Evolutionary conservation across 352 stramenopile genomes (phyloP), one percentile per base, ranked within the genome.

Genomic region (Pythium graminicola): DNA sequence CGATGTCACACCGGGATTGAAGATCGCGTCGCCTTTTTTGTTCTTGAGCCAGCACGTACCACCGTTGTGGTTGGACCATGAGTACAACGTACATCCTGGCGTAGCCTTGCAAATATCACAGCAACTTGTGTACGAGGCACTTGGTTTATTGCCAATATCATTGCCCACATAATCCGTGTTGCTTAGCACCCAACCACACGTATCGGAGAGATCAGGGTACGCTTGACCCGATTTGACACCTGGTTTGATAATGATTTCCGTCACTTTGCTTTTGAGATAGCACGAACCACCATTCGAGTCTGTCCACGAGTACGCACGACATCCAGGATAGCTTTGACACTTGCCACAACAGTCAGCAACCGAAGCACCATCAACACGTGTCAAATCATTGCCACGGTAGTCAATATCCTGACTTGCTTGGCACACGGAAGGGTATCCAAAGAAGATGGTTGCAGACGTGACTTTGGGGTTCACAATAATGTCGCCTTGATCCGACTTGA

Each of bases 1-100:
- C 36, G 36, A 43, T 22, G 20, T 29, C n/a, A 35, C 24, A 4
- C 27, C 27, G 13, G 24, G 10, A 3, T 49, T 49, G 20, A 23
- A 16, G 6, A 49, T 8, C 3, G 19, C 24, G 14, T 19, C 24
- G 24, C 42, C 24, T 20, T 28, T 23, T 0, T 4, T 3, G 13
- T 6, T 73, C 52, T 88, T 85, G 29, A 86, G 58, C 62, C 64
- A 86, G 45, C 72, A 83, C 11, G 67, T 83, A 4, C 73, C 76
- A 10, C 67, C 57, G 38, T 73, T 80, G 64, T 64, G 61, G 55
- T 69, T 68, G 13, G 36, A 73, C 73, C 76, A 85, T 0, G 70
- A 3, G 10, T n/a, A 36, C 17, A 6, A 1, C 11, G 17, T 20
- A 38, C 2, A 17, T 1, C 3, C 32, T 38, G 32, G 32, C 32